Conservation (phyloP, 2,329 filamentous ascomycete genomes). For the Penicillium sp. region DNA sequence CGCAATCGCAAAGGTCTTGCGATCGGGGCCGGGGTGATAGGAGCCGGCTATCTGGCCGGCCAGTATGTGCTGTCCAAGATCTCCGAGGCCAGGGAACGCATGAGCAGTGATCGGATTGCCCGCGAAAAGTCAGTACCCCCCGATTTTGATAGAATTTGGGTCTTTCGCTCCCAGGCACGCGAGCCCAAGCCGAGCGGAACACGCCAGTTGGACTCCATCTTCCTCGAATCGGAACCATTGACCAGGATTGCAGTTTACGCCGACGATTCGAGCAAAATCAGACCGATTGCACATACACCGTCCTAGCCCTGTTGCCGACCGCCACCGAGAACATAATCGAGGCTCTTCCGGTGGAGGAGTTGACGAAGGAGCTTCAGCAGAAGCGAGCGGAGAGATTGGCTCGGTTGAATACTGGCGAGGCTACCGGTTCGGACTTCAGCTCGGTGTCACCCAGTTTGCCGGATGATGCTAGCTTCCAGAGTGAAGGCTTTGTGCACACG, state of each 20-base stretch:
- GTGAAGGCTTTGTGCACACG: constrained; percentile 79
- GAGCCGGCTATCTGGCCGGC: constrained; percentile 85
- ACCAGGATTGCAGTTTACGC: constrained; percentile 65
- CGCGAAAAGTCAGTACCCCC: constrained; percentile 79
- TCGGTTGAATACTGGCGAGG: constrained; percentile 58
- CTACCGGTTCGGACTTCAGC: constrained; percentile 58
- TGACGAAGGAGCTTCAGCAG: constrained; percentile 90
- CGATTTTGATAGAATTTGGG: background rate
- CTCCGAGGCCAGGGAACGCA: constrained; percentile 89
- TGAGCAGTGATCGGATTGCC: constrained; percentile 92
- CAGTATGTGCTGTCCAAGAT: constrained; percentile 93
- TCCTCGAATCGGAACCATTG: constrained; percentile 16
- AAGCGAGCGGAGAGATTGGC: constrained; percentile 77
- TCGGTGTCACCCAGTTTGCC: constrained; percentile 68
- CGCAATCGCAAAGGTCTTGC: constrained; percentile 89
- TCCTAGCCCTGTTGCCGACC: constrained; percentile 91
- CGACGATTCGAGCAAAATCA: constrained; percentile 98
- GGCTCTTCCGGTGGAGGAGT: constrained; percentile 85
- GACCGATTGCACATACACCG: constrained; percentile 96
- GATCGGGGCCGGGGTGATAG: constrained; percentile 82
- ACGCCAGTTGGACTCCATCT: background rate
- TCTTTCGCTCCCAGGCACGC: constrained; percentile 5
- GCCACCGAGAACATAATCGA: constrained; percentile 87
- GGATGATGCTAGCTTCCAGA: constrained; percentile 79
- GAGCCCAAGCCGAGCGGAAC: constrained; percentile 13